Evolutionary conservation across 805 yeast genomes (phyloP).

Genomic region (Cyberlindnera lachancei): DNA sequence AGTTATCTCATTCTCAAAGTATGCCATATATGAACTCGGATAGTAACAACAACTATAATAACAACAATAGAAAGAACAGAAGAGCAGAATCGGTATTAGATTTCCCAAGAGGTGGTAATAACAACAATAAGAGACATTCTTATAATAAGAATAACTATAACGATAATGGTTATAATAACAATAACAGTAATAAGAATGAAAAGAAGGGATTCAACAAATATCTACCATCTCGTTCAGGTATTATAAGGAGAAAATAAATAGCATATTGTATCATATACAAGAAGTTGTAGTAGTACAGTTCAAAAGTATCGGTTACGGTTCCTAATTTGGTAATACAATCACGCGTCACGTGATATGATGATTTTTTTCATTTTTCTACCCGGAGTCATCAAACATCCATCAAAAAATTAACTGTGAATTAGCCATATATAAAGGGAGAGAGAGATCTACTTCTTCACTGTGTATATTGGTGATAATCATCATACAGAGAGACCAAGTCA

Average conservation of each 20-base stretch:
- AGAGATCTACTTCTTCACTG: too few relatives aligned
- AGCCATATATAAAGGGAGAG: not conserved
- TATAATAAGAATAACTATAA: not conserved
- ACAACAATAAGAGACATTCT: too few relatives aligned
- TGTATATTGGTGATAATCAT: too few relatives aligned
- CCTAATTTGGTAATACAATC: not conserved
- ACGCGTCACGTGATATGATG: not conserved
- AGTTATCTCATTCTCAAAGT: not conserved
- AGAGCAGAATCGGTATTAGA: constrained; percentile 1
- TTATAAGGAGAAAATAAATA: not conserved
- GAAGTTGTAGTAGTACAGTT: not conserved
- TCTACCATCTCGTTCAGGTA: constrained; percentile 3
- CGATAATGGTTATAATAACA: constrained; percentile 1
- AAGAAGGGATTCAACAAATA: not conserved
- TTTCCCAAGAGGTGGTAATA: constrained; percentile 1
- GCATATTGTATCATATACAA: not conserved
- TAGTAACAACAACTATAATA: not conserved
- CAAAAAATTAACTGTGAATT: too few relatives aligned
- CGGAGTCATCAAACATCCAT: too few relatives aligned
- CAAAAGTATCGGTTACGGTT: not conserved
- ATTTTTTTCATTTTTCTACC: too few relatives aligned
- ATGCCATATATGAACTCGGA: not conserved
- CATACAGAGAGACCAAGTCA: too few relatives aligned
- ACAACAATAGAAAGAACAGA: not conserved
- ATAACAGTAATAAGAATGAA: not conserved